Percentiles rank a stretch among this genome's conserved stretches.
phyloP scores from a whole-genome alignment of 2,329 filamentous ascomycete genomes.

The Scortechinia acanthostroma region DNA sequence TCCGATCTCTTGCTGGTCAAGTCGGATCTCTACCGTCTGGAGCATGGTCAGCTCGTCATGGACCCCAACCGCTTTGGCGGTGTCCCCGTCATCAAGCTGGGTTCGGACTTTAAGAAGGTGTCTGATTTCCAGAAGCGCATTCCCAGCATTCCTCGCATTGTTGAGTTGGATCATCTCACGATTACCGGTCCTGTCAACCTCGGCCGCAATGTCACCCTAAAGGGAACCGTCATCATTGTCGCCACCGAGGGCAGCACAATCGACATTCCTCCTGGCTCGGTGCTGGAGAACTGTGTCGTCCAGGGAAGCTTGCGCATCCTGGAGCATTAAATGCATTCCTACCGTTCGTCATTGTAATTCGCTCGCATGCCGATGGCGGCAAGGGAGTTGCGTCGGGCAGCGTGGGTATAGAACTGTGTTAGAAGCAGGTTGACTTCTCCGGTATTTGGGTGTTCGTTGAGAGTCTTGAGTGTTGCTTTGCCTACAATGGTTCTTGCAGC shows the following conservation, averaged over 20 bases:
- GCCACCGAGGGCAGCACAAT: conserved; percentile 97
- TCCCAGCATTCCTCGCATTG: conserved; percentile 79
- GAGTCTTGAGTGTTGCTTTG: no score
- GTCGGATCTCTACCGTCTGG: conserved; percentile 95
- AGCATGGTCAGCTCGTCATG: conserved; percentile 96
- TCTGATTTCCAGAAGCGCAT: conserved; percentile 91
- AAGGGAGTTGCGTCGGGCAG: no score
- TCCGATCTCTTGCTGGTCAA: conserved; percentile 99
- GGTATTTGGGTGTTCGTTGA: no score
- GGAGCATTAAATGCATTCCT: conserved; percentile 64
- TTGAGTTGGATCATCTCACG: conserved; percentile 89
- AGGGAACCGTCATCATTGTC: conserved; percentile 98
- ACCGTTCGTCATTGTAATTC: no score
- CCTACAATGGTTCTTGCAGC: no score
- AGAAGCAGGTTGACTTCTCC: no score
- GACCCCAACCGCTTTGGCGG: conserved; percentile 94
- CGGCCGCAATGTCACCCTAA: conserved; percentile 87
- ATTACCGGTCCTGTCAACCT: conserved; percentile 97
- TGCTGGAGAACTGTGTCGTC: conserved; percentile 97
- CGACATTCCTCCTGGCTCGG: conserved; percentile 90
- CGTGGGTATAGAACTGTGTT: no score
- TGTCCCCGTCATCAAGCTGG: conserved; percentile 96
- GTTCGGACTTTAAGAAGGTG: conserved; percentile 99
- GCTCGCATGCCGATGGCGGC: no score
- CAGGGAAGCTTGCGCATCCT: conserved; percentile 82